phyloP scores from a whole-genome alignment of 371 early-diverging fungal species.

The Cokeromyces recurvatus region DNA sequence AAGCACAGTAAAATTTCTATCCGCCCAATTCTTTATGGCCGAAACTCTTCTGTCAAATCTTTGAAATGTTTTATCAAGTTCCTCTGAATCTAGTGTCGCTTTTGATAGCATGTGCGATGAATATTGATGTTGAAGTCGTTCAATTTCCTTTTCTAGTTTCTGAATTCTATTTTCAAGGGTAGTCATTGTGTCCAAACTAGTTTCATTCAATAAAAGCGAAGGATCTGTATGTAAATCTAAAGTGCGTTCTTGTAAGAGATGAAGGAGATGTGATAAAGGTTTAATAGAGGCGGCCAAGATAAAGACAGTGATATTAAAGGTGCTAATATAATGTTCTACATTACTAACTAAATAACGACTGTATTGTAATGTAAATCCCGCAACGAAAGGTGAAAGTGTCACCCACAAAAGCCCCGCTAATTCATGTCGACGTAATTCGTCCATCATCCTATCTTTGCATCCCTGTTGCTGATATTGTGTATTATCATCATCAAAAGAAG shows the following conservation, averaged over 20 bases:
- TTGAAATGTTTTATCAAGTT: constrained; percentile 22
- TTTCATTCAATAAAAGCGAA: constrained; percentile 19
- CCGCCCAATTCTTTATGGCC: constrained; percentile 41
- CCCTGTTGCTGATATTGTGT: constrained; percentile 3
- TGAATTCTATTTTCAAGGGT: constrained; percentile 36
- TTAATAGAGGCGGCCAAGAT: constrained; percentile 56
- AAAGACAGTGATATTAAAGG: constrained; percentile 56
- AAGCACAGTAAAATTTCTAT: constrained; percentile 47
- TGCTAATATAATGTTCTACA: constrained; percentile 52
- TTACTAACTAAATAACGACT: constrained; percentile 50
- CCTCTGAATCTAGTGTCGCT: constrained; percentile 45
- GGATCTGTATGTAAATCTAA: constrained; percentile 50
- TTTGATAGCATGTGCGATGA: too few species aligned
- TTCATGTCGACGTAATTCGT: constrained; percentile 54
- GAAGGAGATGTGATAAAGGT: constrained; percentile 47
- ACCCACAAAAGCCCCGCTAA: constrained; percentile 50
- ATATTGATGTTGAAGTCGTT: constrained; percentile 53
- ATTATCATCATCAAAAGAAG: neutral
- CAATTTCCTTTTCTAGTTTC: constrained; percentile 54
- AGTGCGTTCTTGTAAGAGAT: constrained; percentile 48
- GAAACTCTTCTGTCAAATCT: constrained; percentile 50
- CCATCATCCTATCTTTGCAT: constrained; percentile 15
- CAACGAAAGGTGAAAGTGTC: constrained; percentile 50
- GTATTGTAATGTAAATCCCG: constrained; percentile 54
- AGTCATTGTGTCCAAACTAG: constrained; percentile 36